These are phyloP conservation scores for Amyloporia xantha DNA, from an alignment of 768 basidiomycete species.

Conservation along the genomic window DNA sequence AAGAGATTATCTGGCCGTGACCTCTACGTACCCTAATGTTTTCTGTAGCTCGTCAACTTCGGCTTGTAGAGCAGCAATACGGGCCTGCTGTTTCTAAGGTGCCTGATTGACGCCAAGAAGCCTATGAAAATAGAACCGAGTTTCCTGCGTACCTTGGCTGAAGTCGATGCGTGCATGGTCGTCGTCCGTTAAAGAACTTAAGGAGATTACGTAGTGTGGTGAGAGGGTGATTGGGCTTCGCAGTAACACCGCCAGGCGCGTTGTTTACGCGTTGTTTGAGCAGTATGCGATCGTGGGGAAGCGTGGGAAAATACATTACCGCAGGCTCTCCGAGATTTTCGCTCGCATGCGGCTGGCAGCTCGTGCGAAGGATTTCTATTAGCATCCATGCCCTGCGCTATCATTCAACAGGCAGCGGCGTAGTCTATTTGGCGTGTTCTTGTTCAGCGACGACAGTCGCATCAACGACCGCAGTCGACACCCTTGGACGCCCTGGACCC, in stretches of 20 bases:
- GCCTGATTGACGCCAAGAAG: too few species aligned
- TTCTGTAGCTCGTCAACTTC: constrained; percentile 44
- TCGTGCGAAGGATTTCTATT: not conserved
- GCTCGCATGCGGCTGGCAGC: too few species aligned
- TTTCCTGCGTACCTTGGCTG: constrained; percentile 9
- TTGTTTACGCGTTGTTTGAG: constrained; percentile 6
- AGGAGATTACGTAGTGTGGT: not conserved
- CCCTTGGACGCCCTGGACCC: too few species aligned
- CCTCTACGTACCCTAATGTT: constrained; percentile 43
- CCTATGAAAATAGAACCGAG: not conserved
- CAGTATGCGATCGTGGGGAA: not conserved
- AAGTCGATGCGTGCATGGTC: constrained; percentile 15
- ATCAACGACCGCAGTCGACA: too few species aligned
- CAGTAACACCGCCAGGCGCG: not conserved
- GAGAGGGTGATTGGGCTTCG: too few species aligned
- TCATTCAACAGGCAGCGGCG: not conserved
- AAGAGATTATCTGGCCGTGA: not conserved
- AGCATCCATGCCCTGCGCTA: not conserved
- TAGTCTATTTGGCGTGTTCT: not conserved
- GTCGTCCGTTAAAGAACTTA: constrained; percentile 1
- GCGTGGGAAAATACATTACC: not conserved
- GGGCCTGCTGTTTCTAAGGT: constrained; percentile 46
- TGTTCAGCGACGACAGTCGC: not conserved
- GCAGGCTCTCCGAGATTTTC: not conserved
- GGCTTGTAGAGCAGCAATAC: constrained; percentile 38